Base-by-base conservation (phyloP, 176 grass and related monocot species). In the Lolium multiflorum region DNA sequence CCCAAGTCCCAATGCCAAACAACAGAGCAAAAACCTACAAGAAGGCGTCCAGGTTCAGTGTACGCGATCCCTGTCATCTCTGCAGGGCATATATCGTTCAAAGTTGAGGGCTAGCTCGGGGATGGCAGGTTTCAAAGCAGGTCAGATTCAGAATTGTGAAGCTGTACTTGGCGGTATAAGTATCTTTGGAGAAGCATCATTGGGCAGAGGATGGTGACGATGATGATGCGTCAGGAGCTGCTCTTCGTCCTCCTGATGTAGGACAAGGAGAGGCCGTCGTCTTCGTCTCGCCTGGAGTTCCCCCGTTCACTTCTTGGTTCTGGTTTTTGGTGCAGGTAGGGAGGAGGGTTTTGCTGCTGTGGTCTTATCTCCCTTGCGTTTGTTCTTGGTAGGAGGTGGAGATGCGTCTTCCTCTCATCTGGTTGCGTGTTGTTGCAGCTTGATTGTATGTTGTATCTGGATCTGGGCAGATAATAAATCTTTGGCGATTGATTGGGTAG, bases 1-100 rank as follows among this genome's bases (percentile, higher is more conserved):
- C 46, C 37, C 46, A 50, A 5, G 13, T 51, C 71, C 14, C 3
- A 17, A 75, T 22, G 22, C 46, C 46, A 17, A 17, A 51, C 71
- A 74, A 54, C 14, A 76, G 73, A 10, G 14, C 24, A 14, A 76
- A 54, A 49, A 18, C 24, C 24, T 51, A 51, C 13, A 41, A 39
- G 22, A 68, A 61, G 86, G 78, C 46, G 91, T 95, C 93, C 65
- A 95, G 88, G 86, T 95, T 95, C 91, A 89, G 79, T 85, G 91
- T 44, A 95, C 37, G 71, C 56, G 18, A 80, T 44, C 60, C 43
- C 35, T 63, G 81, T 84, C 84, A 79, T 43, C 41, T 43, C n/a
- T 47, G 20, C 69, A 24, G 70, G 10, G 26, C 59, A 62, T 6
- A 63, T 11, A 64, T 66, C 3, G 47, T 28, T 75, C 47, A 28